Percentiles rank a stretch among this genome's conserved stretches.
phyloP scores from a whole-genome alignment of 2,329 filamentous ascomycete genomes.

The Emergomyces orientalis region DNA sequence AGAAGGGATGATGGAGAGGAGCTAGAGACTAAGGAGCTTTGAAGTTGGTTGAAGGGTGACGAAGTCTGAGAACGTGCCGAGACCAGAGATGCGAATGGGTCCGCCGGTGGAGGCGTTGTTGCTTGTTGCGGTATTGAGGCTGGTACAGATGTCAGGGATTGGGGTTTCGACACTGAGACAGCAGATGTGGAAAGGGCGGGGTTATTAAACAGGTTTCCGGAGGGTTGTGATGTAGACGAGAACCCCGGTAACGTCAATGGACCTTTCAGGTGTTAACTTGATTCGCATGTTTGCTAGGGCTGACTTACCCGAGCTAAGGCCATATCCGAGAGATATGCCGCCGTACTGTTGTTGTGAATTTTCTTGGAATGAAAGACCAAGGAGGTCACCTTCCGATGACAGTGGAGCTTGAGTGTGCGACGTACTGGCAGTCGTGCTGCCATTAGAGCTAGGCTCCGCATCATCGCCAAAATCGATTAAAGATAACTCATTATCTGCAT shows the following conservation, averaged over 20 bases:
- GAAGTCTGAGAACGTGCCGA: conserved; percentile 44
- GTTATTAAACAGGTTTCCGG: conserved; percentile 44
- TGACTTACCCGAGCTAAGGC: conserved; percentile 40
- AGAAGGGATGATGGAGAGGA: conserved; percentile 26
- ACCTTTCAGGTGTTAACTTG: conserved; percentile 21
- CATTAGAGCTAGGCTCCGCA: conserved; percentile 45
- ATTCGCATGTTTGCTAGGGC: not conserved
- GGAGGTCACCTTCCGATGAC: conserved; percentile 75
- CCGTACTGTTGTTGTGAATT: conserved; percentile 58
- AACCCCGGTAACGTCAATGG: conserved; percentile 9
- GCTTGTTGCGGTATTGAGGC: conserved; percentile 25
- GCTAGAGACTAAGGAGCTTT: conserved; percentile 17
- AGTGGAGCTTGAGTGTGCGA: conserved; percentile 34
- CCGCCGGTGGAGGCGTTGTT: conserved; percentile 33
- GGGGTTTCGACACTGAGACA: conserved; percentile 41
- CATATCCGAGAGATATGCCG: conserved; percentile 64
- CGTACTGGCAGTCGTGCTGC: conserved; percentile 31
- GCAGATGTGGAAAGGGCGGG: conserved; percentile 49
- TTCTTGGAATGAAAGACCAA: conserved; percentile 75
- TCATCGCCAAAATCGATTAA: conserved; percentile 81
- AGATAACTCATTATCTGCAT: conserved; percentile 69
- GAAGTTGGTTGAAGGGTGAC: conserved; percentile 29
- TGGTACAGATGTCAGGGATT: conserved; percentile 40
- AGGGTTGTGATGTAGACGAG: conserved; percentile 33
- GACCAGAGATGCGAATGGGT: conserved; percentile 53